These are phyloP conservation scores for Sporothrix brunneoviolacea DNA, from an alignment of 2,329 filamentous ascomycete genomes.

Conservation along the genomic window DNA sequence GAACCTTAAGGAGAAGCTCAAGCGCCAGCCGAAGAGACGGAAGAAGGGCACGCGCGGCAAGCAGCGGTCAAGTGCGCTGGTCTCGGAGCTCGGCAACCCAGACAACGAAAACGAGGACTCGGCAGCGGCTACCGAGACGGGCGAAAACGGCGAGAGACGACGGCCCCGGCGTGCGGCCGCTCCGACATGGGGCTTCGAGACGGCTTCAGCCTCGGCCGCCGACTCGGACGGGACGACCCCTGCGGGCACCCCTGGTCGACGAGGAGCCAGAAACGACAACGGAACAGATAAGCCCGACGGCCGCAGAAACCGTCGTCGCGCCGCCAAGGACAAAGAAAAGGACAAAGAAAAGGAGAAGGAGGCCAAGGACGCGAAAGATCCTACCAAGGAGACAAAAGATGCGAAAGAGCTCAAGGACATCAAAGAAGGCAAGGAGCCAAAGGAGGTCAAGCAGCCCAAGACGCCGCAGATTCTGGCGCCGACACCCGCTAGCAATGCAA, in stretches of 20 bases:
- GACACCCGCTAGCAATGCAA: constrained; percentile 28
- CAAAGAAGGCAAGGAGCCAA: constrained; percentile 29
- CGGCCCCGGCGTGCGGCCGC: constrained; percentile 60
- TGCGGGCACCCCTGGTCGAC: constrained; percentile 50
- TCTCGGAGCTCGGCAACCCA: constrained; percentile 57
- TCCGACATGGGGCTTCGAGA: constrained; percentile 64
- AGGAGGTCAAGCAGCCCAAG: constrained; percentile 26
- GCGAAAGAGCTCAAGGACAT: constrained; percentile 24
- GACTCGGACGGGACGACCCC: constrained; percentile 57
- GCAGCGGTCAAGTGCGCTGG: constrained; percentile 56
- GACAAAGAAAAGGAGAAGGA: constrained; percentile 34
- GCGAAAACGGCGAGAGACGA: constrained; percentile 54
- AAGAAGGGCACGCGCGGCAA: constrained; percentile 52
- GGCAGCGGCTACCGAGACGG: constrained; percentile 36
- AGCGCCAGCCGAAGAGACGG: constrained; percentile 53
- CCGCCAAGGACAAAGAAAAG: constrained; percentile 29
- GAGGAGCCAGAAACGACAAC: constrained; percentile 30
- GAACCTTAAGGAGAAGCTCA: constrained; percentile 70
- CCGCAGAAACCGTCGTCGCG: constrained; percentile 33
- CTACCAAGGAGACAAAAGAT: constrained; percentile 36
- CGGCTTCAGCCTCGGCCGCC: constrained; percentile 28
- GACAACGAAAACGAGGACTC: constrained; percentile 51
- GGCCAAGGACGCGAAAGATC: constrained; percentile 27
- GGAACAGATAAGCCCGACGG: constrained; percentile 17
- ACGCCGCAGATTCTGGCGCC: constrained; percentile 40